These are phyloP conservation scores for Jamesozyma spencerorum DNA, from an alignment of 805 yeast genomes.

Conservation along the genomic window DNA sequence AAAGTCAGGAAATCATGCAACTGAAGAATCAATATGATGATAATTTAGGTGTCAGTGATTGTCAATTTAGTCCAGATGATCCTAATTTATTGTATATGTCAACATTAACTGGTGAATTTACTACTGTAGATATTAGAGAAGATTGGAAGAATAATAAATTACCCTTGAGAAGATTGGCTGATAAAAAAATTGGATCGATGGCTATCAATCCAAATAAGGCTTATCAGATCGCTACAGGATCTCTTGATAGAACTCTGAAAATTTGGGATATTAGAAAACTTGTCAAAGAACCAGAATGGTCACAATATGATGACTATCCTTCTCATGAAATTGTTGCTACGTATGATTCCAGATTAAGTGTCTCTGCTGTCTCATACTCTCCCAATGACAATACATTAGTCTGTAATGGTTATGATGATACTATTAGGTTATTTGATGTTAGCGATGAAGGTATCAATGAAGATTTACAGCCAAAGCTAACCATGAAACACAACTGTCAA, in stretches of 20 bases:
- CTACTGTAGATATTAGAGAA: constrained; percentile 60
- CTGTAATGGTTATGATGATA: constrained; percentile 89
- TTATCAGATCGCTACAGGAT: constrained; percentile 73
- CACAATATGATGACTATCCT: constrained; percentile 41
- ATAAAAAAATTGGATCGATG: constrained; percentile 89
- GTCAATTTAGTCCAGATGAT: constrained; percentile 42
- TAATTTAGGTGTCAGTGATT: constrained; percentile 66
- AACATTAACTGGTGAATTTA: constrained; percentile 73
- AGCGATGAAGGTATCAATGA: constrained; percentile 20
- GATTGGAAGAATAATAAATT: constrained; percentile 15
- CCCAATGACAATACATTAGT: constrained; percentile 58
- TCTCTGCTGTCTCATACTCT: constrained; percentile 76
- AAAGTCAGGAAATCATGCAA: constrained; percentile 53
- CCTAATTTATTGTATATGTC: constrained; percentile 58
- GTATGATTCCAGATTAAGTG: constrained; percentile 67
- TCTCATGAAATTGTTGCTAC: constrained; percentile 39
- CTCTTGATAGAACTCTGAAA: constrained; percentile 75
- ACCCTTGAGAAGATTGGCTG: constrained; percentile 55
- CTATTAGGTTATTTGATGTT: constrained; percentile 62
- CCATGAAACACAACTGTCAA: constrained; percentile 83
- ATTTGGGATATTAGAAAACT: constrained; percentile 76
- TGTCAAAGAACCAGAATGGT: constrained; percentile 42
- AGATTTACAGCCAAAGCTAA: constrained; percentile 49
- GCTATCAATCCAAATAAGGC: constrained; percentile 59
- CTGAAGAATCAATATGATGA: constrained; percentile 45